Evolutionary conservation across 257 asterid genomes (phyloP).

Genomic region (Plantago major): DNA sequence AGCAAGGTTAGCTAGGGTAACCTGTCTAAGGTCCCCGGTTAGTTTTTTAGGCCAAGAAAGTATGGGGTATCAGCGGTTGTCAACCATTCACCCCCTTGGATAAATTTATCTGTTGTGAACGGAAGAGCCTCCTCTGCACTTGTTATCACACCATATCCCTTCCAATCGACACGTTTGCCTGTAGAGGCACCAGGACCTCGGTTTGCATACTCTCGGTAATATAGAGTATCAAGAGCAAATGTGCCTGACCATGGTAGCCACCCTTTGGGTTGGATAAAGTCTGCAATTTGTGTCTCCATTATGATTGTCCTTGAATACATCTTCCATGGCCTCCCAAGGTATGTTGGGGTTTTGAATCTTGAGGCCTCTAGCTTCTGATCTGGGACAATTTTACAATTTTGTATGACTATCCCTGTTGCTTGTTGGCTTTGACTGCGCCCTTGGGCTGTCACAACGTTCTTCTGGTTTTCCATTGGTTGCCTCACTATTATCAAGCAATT

Average conservation of each 20-base stretch:
- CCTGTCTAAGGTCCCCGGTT: neutral
- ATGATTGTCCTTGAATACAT: constrained; percentile 31
- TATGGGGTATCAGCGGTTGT: constrained; percentile 22
- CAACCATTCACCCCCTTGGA: constrained; percentile 35
- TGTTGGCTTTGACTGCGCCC: constrained; percentile 27
- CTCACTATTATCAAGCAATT: constrained; percentile 35
- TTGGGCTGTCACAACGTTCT: constrained; percentile 40
- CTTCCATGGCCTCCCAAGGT: constrained; percentile 44
- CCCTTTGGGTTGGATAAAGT: constrained; percentile 37
- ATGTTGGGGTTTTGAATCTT: constrained; percentile 31
- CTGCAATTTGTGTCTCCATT: constrained; percentile 35
- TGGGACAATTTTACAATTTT: constrained; percentile 37
- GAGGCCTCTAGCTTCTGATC: constrained; percentile 24
- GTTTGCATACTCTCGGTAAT: constrained; percentile 35
- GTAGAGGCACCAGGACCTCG: constrained; percentile 36
- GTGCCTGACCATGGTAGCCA: constrained; percentile 45
- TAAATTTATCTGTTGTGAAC: constrained; percentile 31
- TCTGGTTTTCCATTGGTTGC: constrained; percentile 42
- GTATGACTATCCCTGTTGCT: constrained; percentile 35
- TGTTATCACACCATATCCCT: constrained; percentile 28
- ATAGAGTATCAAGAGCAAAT: constrained; percentile 31
- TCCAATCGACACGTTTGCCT: constrained; percentile 36
- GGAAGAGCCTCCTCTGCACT: constrained; percentile 29
- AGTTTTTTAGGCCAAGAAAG: constrained; percentile 27
- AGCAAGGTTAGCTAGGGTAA: too few relatives aligned